Evolutionary conservation across 2,329 filamentous ascomycete genomes (phyloP).

Genomic region (Trichoderma harzianum): DNA sequence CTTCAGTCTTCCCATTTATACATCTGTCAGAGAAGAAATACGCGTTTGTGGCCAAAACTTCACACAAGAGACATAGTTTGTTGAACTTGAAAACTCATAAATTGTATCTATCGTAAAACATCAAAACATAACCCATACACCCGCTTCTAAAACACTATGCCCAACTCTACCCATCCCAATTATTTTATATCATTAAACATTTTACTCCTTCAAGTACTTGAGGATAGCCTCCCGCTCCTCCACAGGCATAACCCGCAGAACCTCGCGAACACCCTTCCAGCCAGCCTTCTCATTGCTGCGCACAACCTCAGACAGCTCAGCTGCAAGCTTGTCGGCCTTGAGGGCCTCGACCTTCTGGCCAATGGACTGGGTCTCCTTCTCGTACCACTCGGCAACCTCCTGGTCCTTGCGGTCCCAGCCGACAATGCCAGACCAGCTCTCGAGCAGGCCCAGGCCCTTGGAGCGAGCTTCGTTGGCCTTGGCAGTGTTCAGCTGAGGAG

Average conservation of each 20-base stretch:
- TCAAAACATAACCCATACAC: constrained; percentile 14
- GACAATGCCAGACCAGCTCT: constrained; percentile 76
- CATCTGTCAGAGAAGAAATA: too few species aligned
- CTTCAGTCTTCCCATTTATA: too few species aligned
- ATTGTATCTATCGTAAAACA: constrained; percentile 1
- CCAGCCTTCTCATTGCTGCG: constrained; percentile 59
- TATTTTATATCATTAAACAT: not conserved
- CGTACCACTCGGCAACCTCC: constrained; percentile 90
- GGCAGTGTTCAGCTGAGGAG: constrained; percentile 33
- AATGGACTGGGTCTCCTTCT: constrained; percentile 83
- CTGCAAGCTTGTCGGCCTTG: constrained; percentile 65
- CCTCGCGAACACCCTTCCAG: constrained; percentile 81
- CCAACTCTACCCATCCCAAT: not conserved
- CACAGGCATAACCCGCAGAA: constrained; percentile 82
- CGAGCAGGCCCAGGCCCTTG: constrained; percentile 69
- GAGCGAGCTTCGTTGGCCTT: constrained; percentile 55
- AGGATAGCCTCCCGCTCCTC: constrained; percentile 84
- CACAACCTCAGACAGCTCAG: constrained; percentile 45
- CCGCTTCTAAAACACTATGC: constrained; percentile 9
- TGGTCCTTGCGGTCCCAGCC: constrained; percentile 77
- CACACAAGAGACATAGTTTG: not conserved
- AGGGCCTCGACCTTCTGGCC: constrained; percentile 80
- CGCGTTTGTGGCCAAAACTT: fast-evolving
- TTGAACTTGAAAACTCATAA: not conserved
- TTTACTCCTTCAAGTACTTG: constrained; percentile 49